phyloP scores from a whole-genome alignment of 495 filamentous ascomycete genomes.

The Aspergillus incahuasiensis region DNA sequence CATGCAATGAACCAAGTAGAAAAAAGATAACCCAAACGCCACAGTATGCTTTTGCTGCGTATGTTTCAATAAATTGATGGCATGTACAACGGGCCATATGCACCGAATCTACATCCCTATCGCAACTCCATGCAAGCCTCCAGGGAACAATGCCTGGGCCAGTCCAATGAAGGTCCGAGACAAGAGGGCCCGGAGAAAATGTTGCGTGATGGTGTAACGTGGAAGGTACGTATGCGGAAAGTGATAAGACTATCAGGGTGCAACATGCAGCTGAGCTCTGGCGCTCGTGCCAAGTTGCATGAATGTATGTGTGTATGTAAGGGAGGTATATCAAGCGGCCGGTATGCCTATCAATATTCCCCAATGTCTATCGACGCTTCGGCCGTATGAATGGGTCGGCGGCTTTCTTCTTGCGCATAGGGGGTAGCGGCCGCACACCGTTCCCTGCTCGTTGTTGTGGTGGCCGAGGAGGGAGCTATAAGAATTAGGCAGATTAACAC shows the following conservation, averaged over 20 bases:
- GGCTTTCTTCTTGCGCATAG: slow-evolving; percentile 45
- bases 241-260: neutral
- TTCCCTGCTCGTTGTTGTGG: slow-evolving; percentile 17
- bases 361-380: slow-evolving; percentile 32
- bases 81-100: neutral
- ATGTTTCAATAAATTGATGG: neutral
- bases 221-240: neutral
- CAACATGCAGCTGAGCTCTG: neutral
- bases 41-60: slow-evolving; percentile 1
- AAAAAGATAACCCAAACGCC: neutral
- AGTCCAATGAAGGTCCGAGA: neutral
- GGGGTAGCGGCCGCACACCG: slow-evolving; percentile 28
- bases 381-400: slow-evolving; percentile 51
- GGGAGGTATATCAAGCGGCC: neutral
- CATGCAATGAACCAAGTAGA: neutral
- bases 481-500: slow-evolving; percentile 11
- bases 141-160: neutral
- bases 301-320: neutral
- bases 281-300: neutral
- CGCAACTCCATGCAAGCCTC: neutral
- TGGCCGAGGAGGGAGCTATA: slow-evolving; percentile 13
- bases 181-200: neutral
- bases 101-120: neutral
- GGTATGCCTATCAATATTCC: neutral
- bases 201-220: neutral